Evolutionary conservation across 306 rosid genomes (phyloP).

Genomic region (Bauhinia variegata): DNA sequence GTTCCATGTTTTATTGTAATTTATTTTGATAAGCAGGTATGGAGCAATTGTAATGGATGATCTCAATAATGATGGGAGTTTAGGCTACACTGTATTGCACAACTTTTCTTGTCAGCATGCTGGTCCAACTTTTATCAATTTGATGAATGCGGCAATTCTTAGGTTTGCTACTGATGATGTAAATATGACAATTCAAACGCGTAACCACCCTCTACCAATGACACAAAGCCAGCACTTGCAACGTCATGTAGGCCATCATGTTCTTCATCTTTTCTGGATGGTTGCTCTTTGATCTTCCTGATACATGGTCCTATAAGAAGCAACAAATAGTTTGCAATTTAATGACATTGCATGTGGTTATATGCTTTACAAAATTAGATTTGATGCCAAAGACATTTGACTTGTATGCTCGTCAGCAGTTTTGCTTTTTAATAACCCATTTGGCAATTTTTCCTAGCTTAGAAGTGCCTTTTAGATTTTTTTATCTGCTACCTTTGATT

Average conservation of each 20-base stretch:
- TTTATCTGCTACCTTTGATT: background rate
- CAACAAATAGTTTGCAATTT: constrained; percentile 3
- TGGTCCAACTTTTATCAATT: constrained; percentile 93
- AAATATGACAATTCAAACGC: constrained; percentile 82
- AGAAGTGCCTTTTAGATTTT: background rate
- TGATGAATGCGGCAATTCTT: constrained; percentile 89
- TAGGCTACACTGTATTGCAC: constrained; percentile 93
- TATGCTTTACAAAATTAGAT: constrained; percentile 11
- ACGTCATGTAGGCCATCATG: constrained; percentile 63
- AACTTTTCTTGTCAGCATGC: constrained; percentile 93
- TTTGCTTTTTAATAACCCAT: background rate
- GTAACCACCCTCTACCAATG: constrained; percentile 92
- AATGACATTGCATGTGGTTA: background rate
- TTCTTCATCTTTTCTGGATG: constrained; percentile 24
- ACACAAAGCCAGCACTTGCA: constrained; percentile 88
- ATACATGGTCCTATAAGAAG: constrained; percentile 7
- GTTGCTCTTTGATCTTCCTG: constrained; percentile 2
- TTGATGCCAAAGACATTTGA: constrained; percentile 19
- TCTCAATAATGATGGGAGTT: constrained; percentile 73
- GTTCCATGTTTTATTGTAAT: constrained; percentile 23
- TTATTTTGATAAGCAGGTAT: constrained; percentile 61
- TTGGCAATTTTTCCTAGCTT: background rate
- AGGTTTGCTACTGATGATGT: constrained; percentile 63
- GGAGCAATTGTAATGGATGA: constrained; percentile 94
- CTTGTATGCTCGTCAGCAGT: constrained; percentile 10